Conservation (phyloP, 495 filamentous ascomycete species). For the Opeltia flavorubescens region DNA sequence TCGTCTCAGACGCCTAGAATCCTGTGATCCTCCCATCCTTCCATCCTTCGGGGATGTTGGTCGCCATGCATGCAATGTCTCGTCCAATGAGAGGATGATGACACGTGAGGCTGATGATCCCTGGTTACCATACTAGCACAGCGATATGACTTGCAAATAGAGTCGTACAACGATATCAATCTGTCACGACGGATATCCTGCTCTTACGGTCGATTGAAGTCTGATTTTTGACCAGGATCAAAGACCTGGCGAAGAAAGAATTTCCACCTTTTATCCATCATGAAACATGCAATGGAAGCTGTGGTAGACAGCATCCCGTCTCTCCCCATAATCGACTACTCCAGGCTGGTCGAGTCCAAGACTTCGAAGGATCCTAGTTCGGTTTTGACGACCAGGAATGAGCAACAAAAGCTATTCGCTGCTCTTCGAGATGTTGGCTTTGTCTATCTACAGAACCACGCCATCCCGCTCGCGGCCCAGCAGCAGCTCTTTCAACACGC, state of each 20-base stretch:
- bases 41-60: neutral
- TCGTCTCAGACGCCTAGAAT: no score
- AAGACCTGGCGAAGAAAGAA: neutral
- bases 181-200: no score
- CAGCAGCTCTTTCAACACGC: slow-evolving; percentile 25
- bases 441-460: slow-evolving; percentile 26
- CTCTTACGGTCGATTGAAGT: no score
- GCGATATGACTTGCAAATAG: no score
- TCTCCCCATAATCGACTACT: slow-evolving; percentile 6
- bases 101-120: no score
- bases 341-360: slow-evolving; percentile 2
- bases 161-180: no score
- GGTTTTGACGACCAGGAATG: neutral
- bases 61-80: neutral
- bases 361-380: neutral
- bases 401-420: slow-evolving; percentile 15
- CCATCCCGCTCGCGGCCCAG: slow-evolving; percentile 17
- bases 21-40: no score
- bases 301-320: neutral
- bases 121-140: no score
- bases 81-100: no score
- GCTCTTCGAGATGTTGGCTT: slow-evolving; percentile 29
- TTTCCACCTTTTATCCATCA: neutral
- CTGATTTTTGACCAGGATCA: neutral
- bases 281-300: neutral